Evolutionary conservation across 78 protist species (phyloP), one percentile per base, ranked within the genome.

Genomic region (Chrysochromulina tobinii): DNA sequence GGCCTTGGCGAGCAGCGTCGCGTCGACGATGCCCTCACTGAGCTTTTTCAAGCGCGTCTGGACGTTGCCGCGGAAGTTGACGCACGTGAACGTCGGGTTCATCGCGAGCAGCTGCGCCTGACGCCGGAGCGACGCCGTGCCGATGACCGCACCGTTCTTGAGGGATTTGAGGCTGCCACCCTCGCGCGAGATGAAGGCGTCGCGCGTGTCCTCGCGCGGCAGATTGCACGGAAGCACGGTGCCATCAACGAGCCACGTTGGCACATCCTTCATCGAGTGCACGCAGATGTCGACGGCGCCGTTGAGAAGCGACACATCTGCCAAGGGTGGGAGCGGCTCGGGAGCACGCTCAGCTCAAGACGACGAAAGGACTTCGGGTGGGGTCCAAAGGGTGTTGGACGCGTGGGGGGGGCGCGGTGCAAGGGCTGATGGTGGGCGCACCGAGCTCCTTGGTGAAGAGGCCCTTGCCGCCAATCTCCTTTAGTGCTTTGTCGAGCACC

Each of bases 391-490:
- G 38, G 38, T 38, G 38, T 38, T 38, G 38, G 38, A 38, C 38
- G 38, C 38, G 38, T 38, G 38, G 38, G 38, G 38, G 38, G 38
- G 38, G 38, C 38, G 38, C 38, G 38, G 38, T 38, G 38, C 38
- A 38, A 38, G 38, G 38, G 38, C 38, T 38, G 38, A 38, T 38
- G 38, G 38, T 38, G 38, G 38, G 38, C 38, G 38, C 38, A 38
- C 38, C 38, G 18, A 95, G 81, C 75, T 95, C 97, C 91, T 94
- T 92, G 50, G 97, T 95, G 88, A 95, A 95, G 77, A 95, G 91
- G 50, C 97, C 97, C 87, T 95, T 95, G 89, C 94, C 97, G 55
- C 97, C 97, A 73, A 95, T 87, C 91, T 92, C 94, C 68, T 91
- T 88, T 17, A 95, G 93, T 38, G 97, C 93, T 54, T 91, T 93